Evolutionary conservation across 306 rosid genomes (phyloP).

Genomic region (Oemleria cerasiformis): DNA sequence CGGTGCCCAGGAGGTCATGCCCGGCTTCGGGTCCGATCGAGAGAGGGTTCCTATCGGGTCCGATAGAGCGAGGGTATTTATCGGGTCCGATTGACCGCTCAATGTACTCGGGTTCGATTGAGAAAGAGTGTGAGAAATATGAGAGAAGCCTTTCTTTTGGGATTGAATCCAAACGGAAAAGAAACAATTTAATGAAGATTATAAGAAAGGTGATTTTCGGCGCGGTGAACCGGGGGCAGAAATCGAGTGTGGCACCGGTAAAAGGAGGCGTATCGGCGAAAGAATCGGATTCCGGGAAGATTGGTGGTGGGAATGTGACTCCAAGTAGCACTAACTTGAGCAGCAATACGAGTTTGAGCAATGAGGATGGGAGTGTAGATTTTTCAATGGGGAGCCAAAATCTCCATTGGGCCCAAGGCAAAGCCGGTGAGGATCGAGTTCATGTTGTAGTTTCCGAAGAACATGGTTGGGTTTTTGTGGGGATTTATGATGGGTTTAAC

Average conservation of each 20-base stretch:
- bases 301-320: constrained; percentile 23
- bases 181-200: constrained; percentile 32
- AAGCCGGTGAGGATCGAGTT: constrained; percentile 79
- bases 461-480: constrained; percentile 78
- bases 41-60: constrained; percentile 46
- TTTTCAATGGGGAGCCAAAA: constrained; percentile 34
- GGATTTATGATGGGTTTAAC: constrained; percentile 86
- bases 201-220: constrained; percentile 34
- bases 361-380: constrained; percentile 20
- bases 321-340: constrained; percentile 33
- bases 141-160: constrained; percentile 23
- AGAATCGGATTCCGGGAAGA: constrained; percentile 32
- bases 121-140: constrained; percentile 28
- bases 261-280: constrained; percentile 18
- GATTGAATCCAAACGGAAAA: constrained; percentile 9
- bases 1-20: constrained; percentile 33
- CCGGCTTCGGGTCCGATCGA: constrained; percentile 33
- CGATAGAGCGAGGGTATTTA: constrained; percentile 27
- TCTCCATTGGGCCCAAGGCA: constrained; percentile 88
- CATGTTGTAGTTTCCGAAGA: constrained; percentile 77
- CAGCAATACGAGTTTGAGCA: constrained; percentile 24
- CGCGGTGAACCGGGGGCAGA: constrained; percentile 21
- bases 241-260: constrained; percentile 15
- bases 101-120: constrained; percentile 26
- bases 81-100: constrained; percentile 39